These are phyloP conservation scores for Populus euphratica DNA, from an alignment of 345 rosid species.

Conservation along the genomic window DNA sequence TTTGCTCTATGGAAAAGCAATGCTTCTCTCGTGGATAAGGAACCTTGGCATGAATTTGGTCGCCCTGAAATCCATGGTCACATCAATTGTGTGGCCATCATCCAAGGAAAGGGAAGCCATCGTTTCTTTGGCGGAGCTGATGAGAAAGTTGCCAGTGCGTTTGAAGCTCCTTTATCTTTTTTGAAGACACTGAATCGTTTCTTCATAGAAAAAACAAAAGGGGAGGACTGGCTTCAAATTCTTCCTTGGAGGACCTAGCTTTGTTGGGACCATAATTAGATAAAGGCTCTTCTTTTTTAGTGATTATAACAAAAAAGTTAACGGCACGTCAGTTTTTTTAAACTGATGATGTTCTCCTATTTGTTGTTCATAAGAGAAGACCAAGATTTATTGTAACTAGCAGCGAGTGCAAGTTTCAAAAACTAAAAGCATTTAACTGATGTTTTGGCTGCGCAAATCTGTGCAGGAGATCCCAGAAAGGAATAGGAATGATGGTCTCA, in stretches of 20 bases:
- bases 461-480: constrained; percentile 40
- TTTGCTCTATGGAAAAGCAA: constrained; percentile 77
- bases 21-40: constrained; percentile 29
- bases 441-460: constrained; percentile 58
- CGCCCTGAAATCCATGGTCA: constrained; percentile 99
- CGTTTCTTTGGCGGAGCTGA: constrained; percentile 96
- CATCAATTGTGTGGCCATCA: constrained; percentile 70
- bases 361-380: neutral
- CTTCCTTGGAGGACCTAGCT: neutral
- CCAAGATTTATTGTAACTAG: neutral
- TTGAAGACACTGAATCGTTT: constrained; percentile 60
- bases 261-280: neutral
- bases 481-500: constrained; percentile 56
- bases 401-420: neutral
- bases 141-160: constrained; percentile 91
- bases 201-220: too few species aligned
- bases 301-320: neutral
- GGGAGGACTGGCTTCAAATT: neutral
- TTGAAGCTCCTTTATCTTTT: constrained; percentile 88
- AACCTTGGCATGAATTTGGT: constrained; percentile 84
- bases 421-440: constrained; percentile 6
- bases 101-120: constrained; percentile 82
- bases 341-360: neutral
- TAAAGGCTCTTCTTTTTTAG: neutral
- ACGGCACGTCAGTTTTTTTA: neutral